Base-by-base conservation (phyloP, 1,284 basidiomycete genomes). In the Fomitiporia mediterranea region DNA sequence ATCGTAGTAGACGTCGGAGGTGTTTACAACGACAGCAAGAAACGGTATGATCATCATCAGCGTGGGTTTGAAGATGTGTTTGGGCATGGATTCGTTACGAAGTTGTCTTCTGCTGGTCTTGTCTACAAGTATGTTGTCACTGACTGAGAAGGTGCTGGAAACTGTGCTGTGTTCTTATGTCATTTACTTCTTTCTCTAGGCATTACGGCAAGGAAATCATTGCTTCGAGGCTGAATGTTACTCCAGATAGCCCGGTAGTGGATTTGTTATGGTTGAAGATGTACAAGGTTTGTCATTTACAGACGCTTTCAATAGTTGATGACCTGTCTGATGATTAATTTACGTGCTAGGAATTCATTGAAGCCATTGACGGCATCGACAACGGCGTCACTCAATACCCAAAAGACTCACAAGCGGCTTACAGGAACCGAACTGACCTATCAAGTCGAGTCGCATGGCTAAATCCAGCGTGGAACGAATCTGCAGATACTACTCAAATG, bases 1-100 rank as follows among this genome's bases (percentile, higher is more conserved):
- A 94, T 99, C 67, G 93, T 99, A n/a, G 94, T 99, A 35, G 96
- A 99, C 69, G 96, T 99, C 55, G 96, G 97, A 15, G 95, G 91
- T 7, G 81, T 91, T 17, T 99, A 99, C 70, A 91, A 95, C 58
- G 82, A 87, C 64, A 74, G 73, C 51, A 82, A 76, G 58, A 81
- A 88, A 59, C 80, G 90, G 35, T 99, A 94, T 72, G 96, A 99
- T 70, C 96, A 99, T 68, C 96, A 99, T 68, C 97, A 99, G 70
- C 84, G 95, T 48, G 94, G 90, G 0, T 99, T 99, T 70, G 78
- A 79, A 9, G 91, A 95, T 68, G 82, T 90, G 15, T 98, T 99
- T 69, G 95, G 93, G 4, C 75, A 85, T 62, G 90, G 89, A 6
- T 91, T 88, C 68, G 72, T 72, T 35, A 98, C 91, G 59, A 99